Percentiles rank a stretch among this genome's conserved stretches.
These are phyloP conservation scores for Botrytis aclada DNA, from an alignment of 2,329 filamentous ascomycete species.

Conservation along the genomic window DNA sequence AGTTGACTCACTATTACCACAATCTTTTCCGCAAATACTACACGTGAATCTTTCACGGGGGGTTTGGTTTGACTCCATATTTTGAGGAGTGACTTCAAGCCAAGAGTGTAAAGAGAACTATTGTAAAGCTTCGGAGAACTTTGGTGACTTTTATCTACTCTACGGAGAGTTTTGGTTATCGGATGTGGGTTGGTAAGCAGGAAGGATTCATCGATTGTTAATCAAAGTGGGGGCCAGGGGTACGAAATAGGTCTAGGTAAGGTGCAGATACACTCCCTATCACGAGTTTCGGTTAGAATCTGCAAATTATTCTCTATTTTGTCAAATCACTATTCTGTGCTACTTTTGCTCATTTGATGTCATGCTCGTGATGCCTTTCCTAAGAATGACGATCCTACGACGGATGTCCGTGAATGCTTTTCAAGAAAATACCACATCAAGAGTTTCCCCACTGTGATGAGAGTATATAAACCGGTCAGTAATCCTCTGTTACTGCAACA, in stretches of 20 bases:
- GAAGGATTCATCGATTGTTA: neutral
- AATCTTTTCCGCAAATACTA: constrained; percentile 25
- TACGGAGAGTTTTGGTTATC: neutral
- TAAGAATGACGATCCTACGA: neutral
- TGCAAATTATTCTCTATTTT: too few relatives aligned
- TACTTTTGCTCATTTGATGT: too few relatives aligned
- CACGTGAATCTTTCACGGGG: constrained; percentile 15
- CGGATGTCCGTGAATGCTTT: neutral
- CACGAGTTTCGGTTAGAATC: neutral
- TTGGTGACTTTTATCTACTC: neutral
- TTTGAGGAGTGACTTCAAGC: neutral
- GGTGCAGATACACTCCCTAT: neutral
- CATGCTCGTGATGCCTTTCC: neutral
- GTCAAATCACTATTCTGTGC: neutral
- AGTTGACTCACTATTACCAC: constrained; percentile 22
- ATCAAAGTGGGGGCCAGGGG: neutral
- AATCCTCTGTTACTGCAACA: neutral
- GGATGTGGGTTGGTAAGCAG: neutral
- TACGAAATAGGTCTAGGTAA: neutral
- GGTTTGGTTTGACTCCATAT: neutral
- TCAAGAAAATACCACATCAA: too few relatives aligned
- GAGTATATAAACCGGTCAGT: neutral
- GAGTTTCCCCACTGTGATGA: neutral
- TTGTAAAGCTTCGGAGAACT: neutral
- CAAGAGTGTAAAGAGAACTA: too few relatives aligned